A percentile compares a stretch with the other conserved stretches of the same genome.
These are phyloP conservation scores for Amauroascus niger DNA, from an alignment of 2,329 filamentous ascomycete genomes.

Conservation along the genomic window DNA sequence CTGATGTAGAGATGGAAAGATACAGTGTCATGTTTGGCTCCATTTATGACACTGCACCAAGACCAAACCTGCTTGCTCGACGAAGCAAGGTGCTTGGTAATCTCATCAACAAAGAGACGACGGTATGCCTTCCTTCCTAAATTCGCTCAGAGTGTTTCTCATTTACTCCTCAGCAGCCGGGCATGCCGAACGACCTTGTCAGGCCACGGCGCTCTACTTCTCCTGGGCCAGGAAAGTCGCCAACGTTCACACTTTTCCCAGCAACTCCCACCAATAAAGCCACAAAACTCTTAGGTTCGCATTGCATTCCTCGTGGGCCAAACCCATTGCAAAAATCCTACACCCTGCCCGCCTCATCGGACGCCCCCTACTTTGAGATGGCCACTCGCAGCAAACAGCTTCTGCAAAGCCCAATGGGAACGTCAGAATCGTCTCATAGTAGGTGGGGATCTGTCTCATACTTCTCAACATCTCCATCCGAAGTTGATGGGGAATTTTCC, in stretches of 20 bases:
- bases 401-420: not conserved
- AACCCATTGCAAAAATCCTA: conserved; percentile 22
- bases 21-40: conserved; percentile 91
- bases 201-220: conserved; percentile 31
- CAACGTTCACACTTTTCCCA: conserved; percentile 34
- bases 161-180: not conserved
- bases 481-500: conserved; percentile 1
- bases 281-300: conserved; percentile 22
- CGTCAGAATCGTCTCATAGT: conserved; percentile 6
- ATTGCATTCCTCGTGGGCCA: conserved; percentile 22
- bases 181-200: conserved; percentile 16
- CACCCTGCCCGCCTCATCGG: conserved; percentile 12
- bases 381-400: not conserved
- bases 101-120: conserved; percentile 45
- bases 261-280: conserved; percentile 26
- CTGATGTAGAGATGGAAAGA: conserved; percentile 68
- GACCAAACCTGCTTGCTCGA: conserved; percentile 27
- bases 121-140: conserved; percentile 24
- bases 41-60: conserved; percentile 47
- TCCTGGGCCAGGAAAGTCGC: conserved; percentile 27
- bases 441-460: conserved; percentile 5
- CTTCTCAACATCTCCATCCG: conserved; percentile 8
- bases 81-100: conserved; percentile 36
- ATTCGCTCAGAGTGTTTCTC: not conserved
- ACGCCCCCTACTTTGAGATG: not conserved